phyloP scores from a whole-genome alignment of 768 basidiomycete species.

The Rickenella mellea region DNA sequence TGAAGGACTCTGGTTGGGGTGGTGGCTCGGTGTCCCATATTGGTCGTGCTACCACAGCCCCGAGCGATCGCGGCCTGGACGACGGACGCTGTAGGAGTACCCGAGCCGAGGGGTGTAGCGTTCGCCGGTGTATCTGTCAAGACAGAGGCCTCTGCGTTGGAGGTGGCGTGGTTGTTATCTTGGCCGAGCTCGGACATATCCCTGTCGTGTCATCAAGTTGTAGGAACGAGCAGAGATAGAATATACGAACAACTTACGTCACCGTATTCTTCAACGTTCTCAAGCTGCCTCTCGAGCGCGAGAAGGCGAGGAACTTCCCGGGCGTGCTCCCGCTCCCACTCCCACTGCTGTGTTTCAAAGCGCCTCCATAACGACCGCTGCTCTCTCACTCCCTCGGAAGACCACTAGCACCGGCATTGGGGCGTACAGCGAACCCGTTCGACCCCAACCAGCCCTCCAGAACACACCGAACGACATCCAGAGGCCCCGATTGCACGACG shows the following conservation, averaged over 20 bases:
- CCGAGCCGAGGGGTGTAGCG: slow-evolving; percentile 47
- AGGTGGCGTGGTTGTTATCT: slow-evolving; percentile 11
- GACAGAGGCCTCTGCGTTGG: slow-evolving; percentile 48
- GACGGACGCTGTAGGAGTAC: slow-evolving; percentile 53
- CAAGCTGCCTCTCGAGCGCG: slow-evolving; percentile 46
- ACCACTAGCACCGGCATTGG: slow-evolving; percentile 68
- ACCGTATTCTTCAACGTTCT: slow-evolving; percentile 19
- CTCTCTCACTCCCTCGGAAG: slow-evolving; percentile 65
- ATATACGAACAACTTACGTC: slow-evolving; percentile 5
- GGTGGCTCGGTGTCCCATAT: slow-evolving; percentile 39
- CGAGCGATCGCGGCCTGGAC: slow-evolving; percentile 56
- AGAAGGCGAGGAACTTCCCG: slow-evolving; percentile 35
- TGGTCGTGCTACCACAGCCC: slow-evolving; percentile 61
- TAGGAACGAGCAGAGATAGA: slow-evolving; percentile 1
- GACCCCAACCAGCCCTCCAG: slow-evolving; percentile 88
- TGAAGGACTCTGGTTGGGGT: slow-evolving; percentile 14
- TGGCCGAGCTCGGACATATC: slow-evolving; percentile 20
- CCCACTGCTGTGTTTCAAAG: slow-evolving; percentile 44
- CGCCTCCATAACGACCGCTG: slow-evolving; percentile 55
- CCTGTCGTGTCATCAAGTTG: slow-evolving; percentile 18
- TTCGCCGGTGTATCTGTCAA: slow-evolving; percentile 54
- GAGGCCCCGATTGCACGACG: slow-evolving; percentile 91
- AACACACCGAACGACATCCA: slow-evolving; percentile 90
- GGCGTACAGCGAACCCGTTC: slow-evolving; percentile 80
- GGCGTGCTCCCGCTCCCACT: slow-evolving; percentile 43